Conservation (phyloP, 1,284 basidiomycete genomes). For the Leccinum colubrinum region DNA sequence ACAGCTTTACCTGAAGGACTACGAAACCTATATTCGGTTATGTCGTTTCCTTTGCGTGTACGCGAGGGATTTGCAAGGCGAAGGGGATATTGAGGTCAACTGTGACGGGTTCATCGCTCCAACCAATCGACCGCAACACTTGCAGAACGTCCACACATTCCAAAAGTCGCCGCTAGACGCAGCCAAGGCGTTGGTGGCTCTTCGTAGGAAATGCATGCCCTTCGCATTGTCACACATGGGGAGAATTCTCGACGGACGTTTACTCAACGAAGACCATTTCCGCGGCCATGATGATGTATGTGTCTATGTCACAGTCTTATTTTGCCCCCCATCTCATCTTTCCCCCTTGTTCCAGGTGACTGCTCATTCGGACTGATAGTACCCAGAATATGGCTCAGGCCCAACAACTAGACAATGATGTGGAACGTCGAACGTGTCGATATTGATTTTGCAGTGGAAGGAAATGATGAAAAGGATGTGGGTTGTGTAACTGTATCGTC, state of each 20-base stretch:
- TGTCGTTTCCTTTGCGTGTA: constrained; percentile 32
- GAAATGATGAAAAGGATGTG: background rate
- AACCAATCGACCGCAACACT: background rate
- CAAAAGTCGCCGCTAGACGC: background rate
- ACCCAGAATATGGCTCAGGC: background rate
- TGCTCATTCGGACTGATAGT: background rate
- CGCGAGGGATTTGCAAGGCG: no score
- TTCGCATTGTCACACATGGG: background rate
- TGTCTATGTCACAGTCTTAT: background rate
- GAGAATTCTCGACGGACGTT: background rate
- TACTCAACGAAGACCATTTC: background rate
- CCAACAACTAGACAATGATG: background rate
- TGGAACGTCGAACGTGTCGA: background rate
- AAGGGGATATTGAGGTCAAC: no score
- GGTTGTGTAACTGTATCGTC: background rate
- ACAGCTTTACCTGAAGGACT: background rate
- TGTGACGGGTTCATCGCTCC: constrained; percentile 17
- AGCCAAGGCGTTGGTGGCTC: background rate
- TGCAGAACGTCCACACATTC: background rate
- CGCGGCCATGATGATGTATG: background rate
- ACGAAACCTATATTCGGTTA: constrained; percentile 31
- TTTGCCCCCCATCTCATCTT: no score
- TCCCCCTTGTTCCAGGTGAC: no score
- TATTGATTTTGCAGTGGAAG: background rate
- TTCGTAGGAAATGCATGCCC: background rate